These are phyloP conservation scores for Novymonas esmeraldas DNA, from an alignment of 208 protist species.

Conservation along the genomic window DNA sequence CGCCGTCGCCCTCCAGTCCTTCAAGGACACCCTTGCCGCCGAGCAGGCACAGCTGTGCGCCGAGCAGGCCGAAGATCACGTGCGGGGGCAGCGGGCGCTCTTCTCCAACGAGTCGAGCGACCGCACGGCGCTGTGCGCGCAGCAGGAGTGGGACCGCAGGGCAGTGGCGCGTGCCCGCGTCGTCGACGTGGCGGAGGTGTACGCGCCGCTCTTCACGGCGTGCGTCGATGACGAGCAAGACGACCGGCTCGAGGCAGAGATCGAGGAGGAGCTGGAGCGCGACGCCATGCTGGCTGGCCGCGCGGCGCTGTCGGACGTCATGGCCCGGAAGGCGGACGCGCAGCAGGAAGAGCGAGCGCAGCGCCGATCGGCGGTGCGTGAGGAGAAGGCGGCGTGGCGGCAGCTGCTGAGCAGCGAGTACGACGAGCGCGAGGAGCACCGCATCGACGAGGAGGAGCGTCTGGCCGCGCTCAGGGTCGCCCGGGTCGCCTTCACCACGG, in stretches of 20 bases:
- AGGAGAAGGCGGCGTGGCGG: conserved; percentile 23
- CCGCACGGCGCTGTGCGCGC: conserved; percentile 35
- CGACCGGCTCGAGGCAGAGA: conserved; percentile 22
- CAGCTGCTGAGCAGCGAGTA: conserved; percentile 23
- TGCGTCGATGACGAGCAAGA: neutral
- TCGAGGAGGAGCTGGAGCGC: conserved; percentile 33
- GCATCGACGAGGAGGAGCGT: conserved; percentile 23
- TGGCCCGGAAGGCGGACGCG: conserved; percentile 10
- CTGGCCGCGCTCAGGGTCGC: conserved; percentile 5
- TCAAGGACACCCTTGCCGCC: conserved; percentile 33
- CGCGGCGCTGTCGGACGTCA: neutral
- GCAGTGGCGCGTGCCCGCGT: conserved; percentile 3
- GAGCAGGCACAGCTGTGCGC: conserved; percentile 37
- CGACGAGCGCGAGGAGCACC: conserved; percentile 30
- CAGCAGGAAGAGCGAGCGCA: conserved; percentile 12
- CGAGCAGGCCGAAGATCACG: conserved; percentile 42
- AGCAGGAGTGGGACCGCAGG: conserved; percentile 42
- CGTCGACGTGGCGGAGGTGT: conserved; percentile 18
- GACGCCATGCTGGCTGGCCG: conserved; percentile 4
- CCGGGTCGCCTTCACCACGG: neutral
- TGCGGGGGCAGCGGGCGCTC: conserved; percentile 22
- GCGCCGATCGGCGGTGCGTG: conserved; percentile 16
- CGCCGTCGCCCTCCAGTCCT: conserved; percentile 27
- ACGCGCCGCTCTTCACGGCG: conserved; percentile 5
- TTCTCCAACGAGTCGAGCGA: conserved; percentile 35